A percentile compares a stretch with the other conserved stretches of the same genome.
Evolutionary conservation across 164 flowering plant genomes (phyloP).

Genomic region (Brasenia schreberi): DNA sequence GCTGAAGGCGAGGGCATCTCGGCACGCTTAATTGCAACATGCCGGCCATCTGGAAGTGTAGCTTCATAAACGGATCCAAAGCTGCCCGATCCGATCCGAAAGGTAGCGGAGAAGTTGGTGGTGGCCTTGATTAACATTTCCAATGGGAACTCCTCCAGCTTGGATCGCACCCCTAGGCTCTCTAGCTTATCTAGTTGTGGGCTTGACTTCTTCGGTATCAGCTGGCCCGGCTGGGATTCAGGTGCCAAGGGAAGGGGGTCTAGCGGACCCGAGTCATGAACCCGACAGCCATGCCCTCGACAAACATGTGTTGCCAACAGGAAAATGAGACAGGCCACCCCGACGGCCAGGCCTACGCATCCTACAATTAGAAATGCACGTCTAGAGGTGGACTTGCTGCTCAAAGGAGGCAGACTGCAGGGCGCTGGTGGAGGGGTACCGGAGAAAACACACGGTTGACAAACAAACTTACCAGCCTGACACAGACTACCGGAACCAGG

Average conservation of each 20-base stretch:
- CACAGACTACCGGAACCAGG: conserved; percentile 21
- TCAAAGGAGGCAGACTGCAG: background rate
- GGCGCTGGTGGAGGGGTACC: background rate
- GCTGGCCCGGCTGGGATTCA: background rate
- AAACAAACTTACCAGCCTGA: conserved; percentile 15
- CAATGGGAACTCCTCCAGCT: conserved; percentile 42
- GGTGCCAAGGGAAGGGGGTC: conserved; percentile 18
- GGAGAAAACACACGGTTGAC: conserved; percentile 17
- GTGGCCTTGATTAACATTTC: conserved; percentile 29
- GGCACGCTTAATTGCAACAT: conserved; percentile 68
- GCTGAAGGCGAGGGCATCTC: conserved; percentile 17
- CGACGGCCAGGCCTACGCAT: conserved; percentile 24
- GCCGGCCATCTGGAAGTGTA: conserved; percentile 35
- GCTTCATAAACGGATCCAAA: conserved; percentile 70
- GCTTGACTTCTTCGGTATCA: background rate
- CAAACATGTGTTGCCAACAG: conserved; percentile 23
- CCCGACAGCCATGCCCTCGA: conserved; percentile 23
- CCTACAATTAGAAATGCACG: conserved; percentile 54
- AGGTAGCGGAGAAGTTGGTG: conserved; percentile 37
- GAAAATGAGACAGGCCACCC: conserved; percentile 11
- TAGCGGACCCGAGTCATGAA: conserved; percentile 71
- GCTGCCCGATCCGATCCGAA: conserved; percentile 56
- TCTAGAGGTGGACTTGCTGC: conserved; percentile 2
- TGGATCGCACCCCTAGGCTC: conserved; percentile 32
- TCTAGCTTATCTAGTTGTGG: conserved; percentile 21